Evolutionary conservation across 2,329 filamentous ascomycete species (phyloP).

Genomic region (Coleophoma cylindrospora): DNA sequence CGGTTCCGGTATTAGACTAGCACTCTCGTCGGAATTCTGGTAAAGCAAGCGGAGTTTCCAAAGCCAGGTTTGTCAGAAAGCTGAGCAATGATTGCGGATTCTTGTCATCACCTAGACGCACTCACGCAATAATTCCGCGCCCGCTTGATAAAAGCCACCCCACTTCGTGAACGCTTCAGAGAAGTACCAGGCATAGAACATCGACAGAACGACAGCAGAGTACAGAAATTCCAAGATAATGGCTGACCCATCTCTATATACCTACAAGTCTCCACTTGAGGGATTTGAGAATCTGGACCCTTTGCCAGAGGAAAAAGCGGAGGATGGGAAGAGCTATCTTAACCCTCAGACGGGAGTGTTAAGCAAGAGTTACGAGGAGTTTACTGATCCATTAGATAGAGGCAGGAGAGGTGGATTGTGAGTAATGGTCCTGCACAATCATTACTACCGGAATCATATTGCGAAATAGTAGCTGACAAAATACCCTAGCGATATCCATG

Average conservation of each 20-base stretch:
- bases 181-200: not conserved
- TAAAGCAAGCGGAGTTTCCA: too few species aligned
- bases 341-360: conserved; percentile 58
- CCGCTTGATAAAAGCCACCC: too few species aligned
- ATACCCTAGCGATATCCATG: conserved; percentile 63
- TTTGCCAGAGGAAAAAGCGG: conserved; percentile 37
- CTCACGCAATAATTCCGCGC: too few species aligned
- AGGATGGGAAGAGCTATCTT: conserved; percentile 72
- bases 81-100: too few species aligned
- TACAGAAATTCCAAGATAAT: conserved; percentile 24
- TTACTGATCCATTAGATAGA: conserved; percentile 63
- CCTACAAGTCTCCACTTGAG: conserved; percentile 45
- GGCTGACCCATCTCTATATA: conserved; percentile 44
- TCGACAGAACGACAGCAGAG: not conserved
- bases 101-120: too few species aligned
- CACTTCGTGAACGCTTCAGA: too few species aligned
- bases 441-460: not conserved
- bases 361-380: conserved; percentile 67
- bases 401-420: conserved; percentile 67
- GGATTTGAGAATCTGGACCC: conserved; percentile 43
- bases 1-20: too few species aligned
- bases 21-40: too few species aligned
- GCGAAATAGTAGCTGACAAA: not conserved
- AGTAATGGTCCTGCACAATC: conserved; percentile 21
- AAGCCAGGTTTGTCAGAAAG: too few species aligned